Percentiles rank a stretch among this genome's conserved stretches.
Conservation (phyloP, 352 stramenopile genomes). For the Phytophthora uliginosa region DNA sequence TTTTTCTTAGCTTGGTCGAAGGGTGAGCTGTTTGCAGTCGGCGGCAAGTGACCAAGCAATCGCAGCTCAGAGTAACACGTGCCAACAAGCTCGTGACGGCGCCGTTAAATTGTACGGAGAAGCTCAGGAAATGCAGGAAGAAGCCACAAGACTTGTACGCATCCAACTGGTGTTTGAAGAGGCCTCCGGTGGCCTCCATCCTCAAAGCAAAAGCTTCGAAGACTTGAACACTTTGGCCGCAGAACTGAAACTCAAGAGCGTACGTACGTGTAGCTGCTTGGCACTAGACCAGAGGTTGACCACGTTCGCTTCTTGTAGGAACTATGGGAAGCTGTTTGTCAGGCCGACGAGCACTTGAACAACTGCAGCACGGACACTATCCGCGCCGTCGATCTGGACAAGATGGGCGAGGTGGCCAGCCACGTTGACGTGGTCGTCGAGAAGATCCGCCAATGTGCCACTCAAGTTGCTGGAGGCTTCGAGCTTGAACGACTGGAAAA, state of each 20-base stretch:
- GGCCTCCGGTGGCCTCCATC: conserved; percentile 37
- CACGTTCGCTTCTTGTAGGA: conserved; percentile 33
- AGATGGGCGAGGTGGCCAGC: conserved; percentile 38
- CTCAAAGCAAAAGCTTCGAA: conserved; percentile 44
- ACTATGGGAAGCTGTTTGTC: conserved; percentile 66
- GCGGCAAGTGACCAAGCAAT: conserved; percentile 43
- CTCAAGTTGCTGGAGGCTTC: conserved; percentile 22
- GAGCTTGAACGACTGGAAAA: conserved; percentile 48
- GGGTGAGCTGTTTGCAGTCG: conserved; percentile 39
- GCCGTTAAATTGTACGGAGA: conserved; percentile 39
- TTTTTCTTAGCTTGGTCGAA: conserved; percentile 16
- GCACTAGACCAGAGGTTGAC: neutral
- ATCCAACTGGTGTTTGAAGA: conserved; percentile 57
- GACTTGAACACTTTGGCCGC: conserved; percentile 44
- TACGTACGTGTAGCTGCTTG: conserved; percentile 16
- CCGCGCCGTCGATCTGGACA: conserved; percentile 49
- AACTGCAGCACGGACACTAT: conserved; percentile 49
- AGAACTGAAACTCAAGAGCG: conserved; percentile 64
- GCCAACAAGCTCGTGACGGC: conserved; percentile 39
- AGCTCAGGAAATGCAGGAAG: conserved; percentile 32
- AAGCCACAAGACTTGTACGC: conserved; percentile 41
- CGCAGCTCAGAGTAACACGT: conserved; percentile 40
- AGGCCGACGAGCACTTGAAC: conserved; percentile 55
- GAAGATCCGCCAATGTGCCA: conserved; percentile 22
- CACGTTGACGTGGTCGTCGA: conserved; percentile 36